Evolutionary conservation across 345 rosid species (phyloP), one percentile per base, ranked within the genome.

Genomic region (Corchorus capsularis): DNA sequence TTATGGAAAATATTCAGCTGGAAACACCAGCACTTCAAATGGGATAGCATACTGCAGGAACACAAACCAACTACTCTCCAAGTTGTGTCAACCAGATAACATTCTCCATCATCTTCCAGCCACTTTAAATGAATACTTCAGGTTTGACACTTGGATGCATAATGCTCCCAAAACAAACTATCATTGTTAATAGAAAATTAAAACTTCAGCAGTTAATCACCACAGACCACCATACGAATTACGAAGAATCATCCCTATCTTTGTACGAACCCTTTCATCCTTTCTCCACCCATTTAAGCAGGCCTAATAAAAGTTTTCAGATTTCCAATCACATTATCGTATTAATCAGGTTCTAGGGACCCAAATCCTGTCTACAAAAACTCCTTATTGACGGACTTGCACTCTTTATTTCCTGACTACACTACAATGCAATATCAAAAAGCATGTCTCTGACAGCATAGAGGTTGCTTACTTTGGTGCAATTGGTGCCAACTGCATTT

Each of bases 381-480:
- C 39, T 55, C 70, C 27, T 7, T 4, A 45, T 43, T 14, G 19
- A 32, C 6, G 55, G 53, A 68, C 70, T 61, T 56, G 53, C 65
- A 56, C 1, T 46, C 66, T 46, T 55, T 32, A 52, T 32, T 52
- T 12, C 16, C 35, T 22, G 35, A 72, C 69, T 49, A 59, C 62
- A 22, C 83, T 77, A 85, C 72, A 86, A 83, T 66, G 87, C 85
- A 73, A 78, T 79, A 85, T 79, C 84, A 78, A 79, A 82, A 78
- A 80, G 83, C 84, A 75, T 79, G n/a, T 83, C 84, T 77, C 84
- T 77, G 72, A 84, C 78, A 1, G 85, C 79, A 77, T 79, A 87
- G 67, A 85, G 81, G 79, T 83, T 81, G 45, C 96, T 86, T 82
- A 92, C 97, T 72, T 89, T 84, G 27, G 92, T 77, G 83, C 79